phyloP scores from a whole-genome alignment of 2,329 filamentous ascomycete genomes.

The Botrytis elliptica region DNA sequence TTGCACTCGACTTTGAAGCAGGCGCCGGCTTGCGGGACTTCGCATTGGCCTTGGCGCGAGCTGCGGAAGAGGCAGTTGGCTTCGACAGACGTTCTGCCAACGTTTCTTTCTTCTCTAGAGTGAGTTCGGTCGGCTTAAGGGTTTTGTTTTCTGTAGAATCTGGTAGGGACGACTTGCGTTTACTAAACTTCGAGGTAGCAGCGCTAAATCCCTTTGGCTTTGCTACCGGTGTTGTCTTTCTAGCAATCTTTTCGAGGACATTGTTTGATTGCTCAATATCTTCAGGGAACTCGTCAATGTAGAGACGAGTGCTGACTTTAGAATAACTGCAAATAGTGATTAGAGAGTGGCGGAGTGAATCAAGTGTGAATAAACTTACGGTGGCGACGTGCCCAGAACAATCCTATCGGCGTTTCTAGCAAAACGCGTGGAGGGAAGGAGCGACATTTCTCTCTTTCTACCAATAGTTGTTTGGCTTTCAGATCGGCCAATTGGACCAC shows the following conservation, averaged over 20 bases:
- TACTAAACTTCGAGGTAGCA: not conserved
- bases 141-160: conserved; percentile 6
- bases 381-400: not conserved
- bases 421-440: not conserved
- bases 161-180: not conserved
- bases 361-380: not conserved
- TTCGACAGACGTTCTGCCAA: not conserved
- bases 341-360: not conserved
- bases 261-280: not conserved
- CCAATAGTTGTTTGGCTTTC: not conserved
- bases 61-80: not conserved
- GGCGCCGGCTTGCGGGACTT: not conserved
- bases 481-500: not conserved
- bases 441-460: not conserved
- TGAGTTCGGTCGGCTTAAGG: not conserved
- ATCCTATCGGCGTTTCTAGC: not conserved
- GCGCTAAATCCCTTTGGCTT: not conserved
- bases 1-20: not conserved
- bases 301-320: not conserved
- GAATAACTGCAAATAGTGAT: not conserved
- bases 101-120: not conserved
- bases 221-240: not conserved
- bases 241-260: not conserved
- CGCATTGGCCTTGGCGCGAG: not conserved
- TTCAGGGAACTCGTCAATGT: not conserved